Evolutionary conservation across 352 stramenopile genomes (phyloP).

Genomic region (Globisporangium acanthophoron): DNA sequence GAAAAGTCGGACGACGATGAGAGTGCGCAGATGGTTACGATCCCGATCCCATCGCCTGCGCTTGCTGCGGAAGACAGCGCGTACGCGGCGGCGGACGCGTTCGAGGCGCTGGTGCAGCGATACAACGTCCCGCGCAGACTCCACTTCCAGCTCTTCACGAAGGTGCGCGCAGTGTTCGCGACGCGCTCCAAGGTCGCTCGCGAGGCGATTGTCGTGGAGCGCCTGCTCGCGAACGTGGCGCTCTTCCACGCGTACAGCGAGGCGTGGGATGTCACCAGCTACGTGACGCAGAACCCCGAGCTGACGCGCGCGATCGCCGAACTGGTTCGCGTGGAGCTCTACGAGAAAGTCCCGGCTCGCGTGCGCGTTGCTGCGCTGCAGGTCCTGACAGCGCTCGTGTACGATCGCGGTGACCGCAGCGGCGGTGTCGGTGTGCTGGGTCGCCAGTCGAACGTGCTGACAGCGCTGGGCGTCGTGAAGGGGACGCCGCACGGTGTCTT

Average conservation of each 20-base stretch:
- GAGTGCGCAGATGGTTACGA: constrained; percentile 26
- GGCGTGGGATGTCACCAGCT: constrained; percentile 66
- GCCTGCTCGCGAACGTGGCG: constrained; percentile 56
- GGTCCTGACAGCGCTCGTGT: constrained; percentile 74
- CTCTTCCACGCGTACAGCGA: constrained; percentile 80
- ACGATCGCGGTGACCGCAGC: constrained; percentile 60
- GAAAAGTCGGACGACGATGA: constrained; percentile 21
- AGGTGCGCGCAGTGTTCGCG: constrained; percentile 47
- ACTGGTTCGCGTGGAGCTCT: constrained; percentile 65
- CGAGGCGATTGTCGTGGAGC: constrained; percentile 61
- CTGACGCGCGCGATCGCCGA: constrained; percentile 69
- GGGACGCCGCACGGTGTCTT: constrained; percentile 76
- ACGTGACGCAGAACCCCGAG: constrained; percentile 73
- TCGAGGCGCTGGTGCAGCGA: constrained; percentile 47
- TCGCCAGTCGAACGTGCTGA: constrained; percentile 75
- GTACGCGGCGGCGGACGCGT: constrained; percentile 36
- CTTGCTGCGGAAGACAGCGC: constrained; percentile 15
- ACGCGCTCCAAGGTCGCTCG: constrained; percentile 21
- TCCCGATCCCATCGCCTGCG: constrained; percentile 24
- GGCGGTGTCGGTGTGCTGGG: constrained; percentile 65
- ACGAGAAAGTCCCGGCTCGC: constrained; percentile 46
- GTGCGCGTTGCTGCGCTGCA: constrained; percentile 61
- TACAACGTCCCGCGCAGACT: constrained; percentile 49
- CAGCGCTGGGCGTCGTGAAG: constrained; percentile 71
- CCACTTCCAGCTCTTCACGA: constrained; percentile 70